Base-by-base conservation (phyloP, 2,329 filamentous ascomycete species). In the Tolypocladium amazonense region DNA sequence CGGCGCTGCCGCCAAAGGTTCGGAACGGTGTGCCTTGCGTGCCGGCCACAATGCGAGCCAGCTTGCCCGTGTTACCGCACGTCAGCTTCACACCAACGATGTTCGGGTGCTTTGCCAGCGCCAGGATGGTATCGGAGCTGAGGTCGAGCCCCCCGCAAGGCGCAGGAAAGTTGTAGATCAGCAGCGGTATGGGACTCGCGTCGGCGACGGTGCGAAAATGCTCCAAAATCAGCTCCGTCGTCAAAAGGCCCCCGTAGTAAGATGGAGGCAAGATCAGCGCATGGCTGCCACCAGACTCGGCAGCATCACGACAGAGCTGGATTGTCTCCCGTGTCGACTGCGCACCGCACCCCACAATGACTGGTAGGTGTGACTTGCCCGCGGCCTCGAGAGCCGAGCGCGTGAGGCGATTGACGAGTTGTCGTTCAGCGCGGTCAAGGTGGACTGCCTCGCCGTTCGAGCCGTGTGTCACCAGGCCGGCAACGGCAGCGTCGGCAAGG, bases 371-470 rank as follows among this genome's bases (percentile, higher is more conserved):
- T 2, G 72, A 65, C 65, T 79, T 83, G 9, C 84, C 82, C 27
- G 79, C 77, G 23, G 79, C 75, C 65, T 86, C 79, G 9, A 89
- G 76, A 25, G 84, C 84, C 61, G 79, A 76, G 23, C 85, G 81
- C 3, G 85, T 88, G 27, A 81, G 77, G 58, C 74, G 75, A n/a
- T 83, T 88, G 63, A 90, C 78, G 58, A 79, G 74, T 57, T 81
- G 80, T 56, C 87, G 81, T 71, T 90, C 87, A n/a, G 81, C 77
- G 63, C 82, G 83, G 58, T 82, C 81, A 12, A 90, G 77, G 68
- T 90, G 87, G 3, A 88, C 86, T 0, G 88, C 88, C 74, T 90
- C 88, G 66, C 87, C 88, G 68, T 90, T 90, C 66, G 85, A 88
- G 45, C 87, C 87, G 70, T 89, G 87, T 4, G 84, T 85, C 25